Evolutionary conservation across 1,139 yeast species (phyloP).

Genomic region (Pneumocystis sp.): DNA sequence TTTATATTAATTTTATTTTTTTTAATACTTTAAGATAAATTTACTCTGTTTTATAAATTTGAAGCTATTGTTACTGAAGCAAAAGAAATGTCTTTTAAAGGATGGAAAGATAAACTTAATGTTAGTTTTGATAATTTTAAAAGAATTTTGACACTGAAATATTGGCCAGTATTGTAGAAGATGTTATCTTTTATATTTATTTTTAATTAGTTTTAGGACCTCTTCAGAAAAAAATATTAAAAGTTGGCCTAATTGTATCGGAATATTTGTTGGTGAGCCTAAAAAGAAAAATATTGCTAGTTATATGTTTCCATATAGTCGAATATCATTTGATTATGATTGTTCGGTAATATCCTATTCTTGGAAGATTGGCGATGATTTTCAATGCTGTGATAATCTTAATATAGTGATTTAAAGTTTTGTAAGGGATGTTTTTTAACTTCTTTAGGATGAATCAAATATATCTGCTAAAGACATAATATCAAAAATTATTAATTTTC

Average conservation of each 20-base stretch:
- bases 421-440: background rate
- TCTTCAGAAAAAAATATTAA: background rate
- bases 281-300: background rate
- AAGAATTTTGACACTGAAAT: background rate
- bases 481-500: background rate
- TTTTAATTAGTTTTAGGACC: background rate
- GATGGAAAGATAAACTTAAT: conserved; percentile 54
- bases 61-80: conserved; percentile 56
- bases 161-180: background rate
- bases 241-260: background rate
- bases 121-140: conserved; percentile 30
- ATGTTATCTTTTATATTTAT: background rate
- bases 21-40: conserved; percentile 25
- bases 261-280: background rate
- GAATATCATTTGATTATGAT: background rate
- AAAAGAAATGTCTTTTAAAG: conserved; percentile 37
- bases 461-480: background rate
- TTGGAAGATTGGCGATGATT: background rate
- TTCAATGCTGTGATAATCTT: background rate
- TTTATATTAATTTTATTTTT: background rate
- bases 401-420: background rate
- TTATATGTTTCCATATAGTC: background rate
- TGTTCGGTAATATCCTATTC: background rate
- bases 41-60: conserved; percentile 59
- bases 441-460: background rate